A percentile compares a stretch with the other conserved stretches of the same genome.
Evolutionary conservation across 257 asterid species (phyloP).

Genomic region (Rauvolfia tetraphylla): DNA sequence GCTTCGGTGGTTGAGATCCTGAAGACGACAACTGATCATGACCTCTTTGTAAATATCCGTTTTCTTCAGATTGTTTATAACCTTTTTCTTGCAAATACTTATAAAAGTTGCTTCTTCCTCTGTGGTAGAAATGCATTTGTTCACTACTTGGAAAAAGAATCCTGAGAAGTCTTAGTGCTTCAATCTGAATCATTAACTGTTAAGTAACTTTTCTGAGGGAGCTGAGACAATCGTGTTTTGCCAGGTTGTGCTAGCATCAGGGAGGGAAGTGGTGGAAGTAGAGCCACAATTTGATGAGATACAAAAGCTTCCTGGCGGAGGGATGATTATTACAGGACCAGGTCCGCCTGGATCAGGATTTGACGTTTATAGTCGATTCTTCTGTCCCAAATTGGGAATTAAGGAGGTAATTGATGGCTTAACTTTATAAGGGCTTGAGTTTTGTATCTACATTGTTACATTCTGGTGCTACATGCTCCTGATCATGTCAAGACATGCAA

Average conservation of each 20-base stretch:
- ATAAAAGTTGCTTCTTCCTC: not conserved
- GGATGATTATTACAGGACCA: constrained; percentile 69
- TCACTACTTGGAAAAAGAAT: not conserved
- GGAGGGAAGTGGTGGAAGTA: constrained; percentile 53
- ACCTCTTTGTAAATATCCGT: constrained; percentile 56
- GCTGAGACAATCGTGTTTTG: not conserved
- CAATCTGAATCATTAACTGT: not conserved
- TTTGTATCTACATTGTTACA: not conserved
- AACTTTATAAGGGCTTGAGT: not conserved
- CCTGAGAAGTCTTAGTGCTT: not conserved
- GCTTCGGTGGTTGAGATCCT: constrained; percentile 57
- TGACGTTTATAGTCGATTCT: constrained; percentile 76
- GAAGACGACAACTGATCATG: constrained; percentile 46
- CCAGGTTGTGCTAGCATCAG: constrained; percentile 77
- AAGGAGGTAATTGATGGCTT: constrained; percentile 49
- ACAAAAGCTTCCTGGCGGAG: constrained; percentile 46
- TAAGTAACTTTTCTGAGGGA: not conserved
- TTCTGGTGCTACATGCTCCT: not conserved
- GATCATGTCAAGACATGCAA: not conserved
- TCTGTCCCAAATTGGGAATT: constrained; percentile 70
- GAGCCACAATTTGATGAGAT: constrained; percentile 54
- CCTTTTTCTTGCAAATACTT: not conserved
- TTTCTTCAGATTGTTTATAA: not conserved
- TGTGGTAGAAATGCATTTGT: not conserved
- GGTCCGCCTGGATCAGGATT: constrained; percentile 71